Conservation (phyloP, 164 flowering plant genomes). For the Kingdonia uniflora region DNA sequence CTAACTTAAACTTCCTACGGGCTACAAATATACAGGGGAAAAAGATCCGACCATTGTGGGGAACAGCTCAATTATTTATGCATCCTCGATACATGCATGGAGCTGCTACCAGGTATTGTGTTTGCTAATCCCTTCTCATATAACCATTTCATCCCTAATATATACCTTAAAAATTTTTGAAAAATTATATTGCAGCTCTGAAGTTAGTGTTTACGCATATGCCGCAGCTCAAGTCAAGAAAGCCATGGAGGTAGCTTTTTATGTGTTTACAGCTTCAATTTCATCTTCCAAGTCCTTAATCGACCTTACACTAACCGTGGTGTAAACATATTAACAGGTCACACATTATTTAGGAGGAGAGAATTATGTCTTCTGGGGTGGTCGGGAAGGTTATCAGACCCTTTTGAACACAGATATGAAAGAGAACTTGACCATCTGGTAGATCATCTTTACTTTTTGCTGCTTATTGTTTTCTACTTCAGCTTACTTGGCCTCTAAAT, state of each 20-base stretch:
- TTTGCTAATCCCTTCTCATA: too few species aligned
- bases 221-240: conserved; percentile 98
- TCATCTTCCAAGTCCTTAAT: background rate
- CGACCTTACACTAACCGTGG: too few species aligned
- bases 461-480: background rate
- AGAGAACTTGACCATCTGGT: conserved; percentile 94
- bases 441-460: conserved; percentile 5
- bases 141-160: too few species aligned
- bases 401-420: conserved; percentile 95
- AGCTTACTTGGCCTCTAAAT: background rate
- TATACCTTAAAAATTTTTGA: too few species aligned
- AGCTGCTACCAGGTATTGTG: conserved; percentile 79
- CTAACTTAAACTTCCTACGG: background rate
- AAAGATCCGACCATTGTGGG: conserved; percentile 80
- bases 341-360: conserved; percentile 96
- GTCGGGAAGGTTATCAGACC: conserved; percentile 92
- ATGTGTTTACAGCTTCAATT: background rate
- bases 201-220: conserved; percentile 81
- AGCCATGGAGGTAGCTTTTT: conserved; percentile 71
- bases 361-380: conserved; percentile 98
- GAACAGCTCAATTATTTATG: conserved; percentile 85
- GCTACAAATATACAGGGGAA: conserved; percentile 51
- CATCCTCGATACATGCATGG: conserved; percentile 99
- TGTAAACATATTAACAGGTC: conserved; percentile 34
- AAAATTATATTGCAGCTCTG: conserved; percentile 45